Conservation (phyloP, 352 stramenopile species). For the Pelagophyceae sp. region DNA sequence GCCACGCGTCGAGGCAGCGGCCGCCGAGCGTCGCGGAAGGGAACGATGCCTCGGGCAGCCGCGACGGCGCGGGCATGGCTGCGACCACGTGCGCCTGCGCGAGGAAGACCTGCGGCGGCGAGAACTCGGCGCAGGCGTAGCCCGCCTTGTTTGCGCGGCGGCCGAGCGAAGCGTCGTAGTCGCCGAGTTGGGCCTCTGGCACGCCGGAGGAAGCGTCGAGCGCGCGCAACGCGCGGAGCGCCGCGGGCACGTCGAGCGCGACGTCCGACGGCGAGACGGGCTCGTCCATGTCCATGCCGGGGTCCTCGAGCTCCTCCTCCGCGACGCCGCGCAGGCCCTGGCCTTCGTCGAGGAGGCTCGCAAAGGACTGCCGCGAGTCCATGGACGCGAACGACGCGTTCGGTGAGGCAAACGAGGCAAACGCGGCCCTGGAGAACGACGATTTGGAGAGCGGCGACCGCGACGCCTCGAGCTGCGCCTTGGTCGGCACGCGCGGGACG, state of each 20-base stretch:
- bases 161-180: neutral
- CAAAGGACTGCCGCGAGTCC: too few relatives aligned
- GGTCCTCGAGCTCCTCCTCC: neutral
- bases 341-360: neutral
- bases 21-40: neutral
- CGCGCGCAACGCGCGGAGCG: too few relatives aligned
- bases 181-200: neutral
- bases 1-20: slow-evolving; percentile 15
- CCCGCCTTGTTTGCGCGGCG: neutral
- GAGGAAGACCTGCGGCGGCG: neutral
- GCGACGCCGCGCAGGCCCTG: neutral
- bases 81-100: neutral
- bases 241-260: neutral
- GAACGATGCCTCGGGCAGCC: neutral
- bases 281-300: neutral
- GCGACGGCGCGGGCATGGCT: neutral
- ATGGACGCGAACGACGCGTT: neutral
- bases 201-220: too few relatives aligned
- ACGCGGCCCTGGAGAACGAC: too few relatives aligned
- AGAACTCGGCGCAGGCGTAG: neutral
- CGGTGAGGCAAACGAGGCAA: too few relatives aligned
- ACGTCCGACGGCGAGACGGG: neutral
- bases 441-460: too few relatives aligned
- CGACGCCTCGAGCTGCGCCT: too few relatives aligned
- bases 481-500: too few relatives aligned